Conservation (phyloP, 2,329 filamentous ascomycete genomes). For the Aspergillus nomiae region DNA sequence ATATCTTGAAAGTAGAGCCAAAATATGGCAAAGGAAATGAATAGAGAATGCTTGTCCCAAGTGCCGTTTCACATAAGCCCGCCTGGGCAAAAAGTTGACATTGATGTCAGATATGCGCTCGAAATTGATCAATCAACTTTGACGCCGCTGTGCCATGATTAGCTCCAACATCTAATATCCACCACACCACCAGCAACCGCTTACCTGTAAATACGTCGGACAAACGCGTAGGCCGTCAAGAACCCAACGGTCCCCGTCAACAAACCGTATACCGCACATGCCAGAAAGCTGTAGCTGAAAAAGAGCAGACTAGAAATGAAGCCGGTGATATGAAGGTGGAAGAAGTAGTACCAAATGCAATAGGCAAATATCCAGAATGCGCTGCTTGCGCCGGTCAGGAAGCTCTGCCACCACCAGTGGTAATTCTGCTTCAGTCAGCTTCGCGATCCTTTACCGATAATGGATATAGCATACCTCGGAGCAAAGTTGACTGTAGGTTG, state of each 20-base stretch:
- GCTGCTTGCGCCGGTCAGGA: constrained; percentile 74
- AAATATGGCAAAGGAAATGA: background rate
- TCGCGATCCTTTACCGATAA: background rate
- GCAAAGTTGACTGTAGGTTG: constrained; percentile 80
- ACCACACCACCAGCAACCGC: constrained; percentile 40
- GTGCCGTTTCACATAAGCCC: constrained; percentile 1
- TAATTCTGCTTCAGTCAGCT: constrained; percentile 60
- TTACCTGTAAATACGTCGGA: constrained; percentile 79
- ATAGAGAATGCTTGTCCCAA: background rate
- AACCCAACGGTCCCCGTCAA: constrained; percentile 84
- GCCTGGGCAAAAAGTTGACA: background rate
- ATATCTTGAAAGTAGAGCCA: background rate
- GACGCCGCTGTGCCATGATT: constrained; percentile 28
- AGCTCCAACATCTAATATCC: background rate
- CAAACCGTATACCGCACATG: constrained; percentile 78
- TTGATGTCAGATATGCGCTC: background rate
- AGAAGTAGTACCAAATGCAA: constrained; percentile 80
- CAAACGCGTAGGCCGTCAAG: constrained; percentile 79
- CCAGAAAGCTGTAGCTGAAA: constrained; percentile 81
- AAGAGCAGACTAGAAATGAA: constrained; percentile 79
- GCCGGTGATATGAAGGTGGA: constrained; percentile 77
- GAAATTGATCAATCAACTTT: constrained; percentile 33
- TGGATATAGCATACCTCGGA: constrained; percentile 57
- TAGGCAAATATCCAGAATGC: constrained; percentile 81
- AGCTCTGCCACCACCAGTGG: constrained; percentile 91